A percentile compares a stretch with the other conserved stretches of the same genome.
phyloP scores from a whole-genome alignment of 1,139 yeast species.

The Meyerozyma carpophila region DNA sequence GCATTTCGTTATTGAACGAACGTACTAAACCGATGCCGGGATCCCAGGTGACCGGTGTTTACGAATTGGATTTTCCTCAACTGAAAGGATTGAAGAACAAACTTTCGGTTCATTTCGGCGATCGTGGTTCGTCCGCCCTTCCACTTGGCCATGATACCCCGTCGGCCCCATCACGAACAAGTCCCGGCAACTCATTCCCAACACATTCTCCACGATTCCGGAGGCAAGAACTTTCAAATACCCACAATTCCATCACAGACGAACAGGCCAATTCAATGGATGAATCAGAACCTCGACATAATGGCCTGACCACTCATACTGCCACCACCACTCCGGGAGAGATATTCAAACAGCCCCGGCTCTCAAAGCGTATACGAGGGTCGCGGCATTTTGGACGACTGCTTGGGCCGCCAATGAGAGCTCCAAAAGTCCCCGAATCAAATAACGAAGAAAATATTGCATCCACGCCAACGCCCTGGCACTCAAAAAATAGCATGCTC shows the following conservation, averaged over 20 bases:
- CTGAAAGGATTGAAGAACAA: slow-evolving; percentile 20
- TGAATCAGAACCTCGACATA: neutral
- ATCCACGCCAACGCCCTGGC: slow-evolving; percentile 3
- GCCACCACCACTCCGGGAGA: slow-evolving; percentile 18
- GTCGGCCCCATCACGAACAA: slow-evolving; percentile 5
- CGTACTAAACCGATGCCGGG: slow-evolving; percentile 8
- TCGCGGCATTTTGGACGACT: slow-evolving; percentile 30
- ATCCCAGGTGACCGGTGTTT: slow-evolving; percentile 24
- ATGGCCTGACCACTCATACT: slow-evolving; percentile 7
- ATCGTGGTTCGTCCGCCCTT: slow-evolving; percentile 2
- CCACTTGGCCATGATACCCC: slow-evolving; percentile 5
- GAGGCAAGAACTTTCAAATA: neutral
- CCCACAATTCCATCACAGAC: neutral
- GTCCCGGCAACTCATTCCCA: slow-evolving; percentile 2
- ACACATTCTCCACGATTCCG: neutral
- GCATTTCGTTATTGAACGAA: slow-evolving; percentile 33
- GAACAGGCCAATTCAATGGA: slow-evolving; percentile 1
- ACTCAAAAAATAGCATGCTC: neutral
- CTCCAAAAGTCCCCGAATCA: slow-evolving; percentile 17
- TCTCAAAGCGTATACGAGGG: slow-evolving; percentile 23
- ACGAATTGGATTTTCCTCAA: slow-evolving; percentile 30
- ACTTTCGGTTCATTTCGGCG: slow-evolving; percentile 29
- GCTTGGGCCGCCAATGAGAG: slow-evolving; percentile 39
- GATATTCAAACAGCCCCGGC: slow-evolving; percentile 6
- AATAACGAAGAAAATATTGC: slow-evolving; percentile 7